Base-by-base conservation (phyloP, 768 basidiomycete species). In the Macrolepiota albuminosa region DNA sequence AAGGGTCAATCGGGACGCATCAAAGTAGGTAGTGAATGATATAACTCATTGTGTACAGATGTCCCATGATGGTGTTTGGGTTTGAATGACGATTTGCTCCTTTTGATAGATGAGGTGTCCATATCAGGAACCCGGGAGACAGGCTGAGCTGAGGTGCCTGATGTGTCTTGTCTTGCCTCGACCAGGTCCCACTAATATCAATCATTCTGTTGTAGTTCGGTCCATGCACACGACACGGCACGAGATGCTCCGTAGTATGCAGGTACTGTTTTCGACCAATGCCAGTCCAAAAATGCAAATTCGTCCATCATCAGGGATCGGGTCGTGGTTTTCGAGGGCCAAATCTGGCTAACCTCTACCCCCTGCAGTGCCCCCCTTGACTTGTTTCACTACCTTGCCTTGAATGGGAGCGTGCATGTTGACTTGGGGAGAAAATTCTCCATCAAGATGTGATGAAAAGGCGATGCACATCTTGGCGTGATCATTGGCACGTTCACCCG, bases 1-100 rank as follows among this genome's bases (percentile, higher is more conserved):
- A 48, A 53, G 54, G 56, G 55, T 51, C 39, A 54, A 60, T 60
- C 62, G 57, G 51, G 50, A 51, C 52, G 52, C 33, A 59, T 62
- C 61, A 62, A 62, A 26, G 34, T 34, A 33, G 39, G 36, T 46
- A 42, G 46, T 59, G 42, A 26, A 61, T 56, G 45, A 54, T 48
- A 46, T 24, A 54, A 33, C 50, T 51, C 53, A 55, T 54, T 60
- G 56, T 58, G 59, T 57, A 60, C 61, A 39, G 18, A 21, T 46
- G 61, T 55, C 48, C 61, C 40, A 59, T 54, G 57, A 57, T 54
- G 55, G 26, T 18, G 37, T 55, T 34, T 60, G 58, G 54, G 18
- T 21, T 39, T 43, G 53, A 21, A 9, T 46, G 24, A 46, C 24
- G 24, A 56, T 56, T 56, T 58, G 48, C 60, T 64, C 60, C 60